These are phyloP conservation scores for Puccinellia tenuiflora DNA, from an alignment of 176 grass and related monocot genomes.

Conservation along the genomic window DNA sequence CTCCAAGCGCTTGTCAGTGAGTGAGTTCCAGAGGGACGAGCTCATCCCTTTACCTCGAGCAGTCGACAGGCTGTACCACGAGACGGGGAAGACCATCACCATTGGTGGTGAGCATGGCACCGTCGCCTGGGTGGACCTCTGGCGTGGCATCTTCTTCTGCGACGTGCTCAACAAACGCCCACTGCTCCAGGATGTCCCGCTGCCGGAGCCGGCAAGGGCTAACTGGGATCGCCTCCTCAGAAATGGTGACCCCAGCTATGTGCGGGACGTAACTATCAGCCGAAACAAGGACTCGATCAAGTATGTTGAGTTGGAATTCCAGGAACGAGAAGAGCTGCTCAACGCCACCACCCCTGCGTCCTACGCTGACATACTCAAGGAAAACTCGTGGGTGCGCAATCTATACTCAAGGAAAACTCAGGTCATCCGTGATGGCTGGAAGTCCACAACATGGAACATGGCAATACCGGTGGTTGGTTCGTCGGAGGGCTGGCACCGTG, in stretches of 20 bases:
- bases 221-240: background rate
- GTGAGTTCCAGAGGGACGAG: background rate
- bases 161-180: slow-evolving; percentile 12
- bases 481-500: background rate
- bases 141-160: slow-evolving; percentile 28
- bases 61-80: background rate
- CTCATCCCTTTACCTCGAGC: background rate
- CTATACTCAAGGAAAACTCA: background rate
- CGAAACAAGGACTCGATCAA: slow-evolving; percentile 3
- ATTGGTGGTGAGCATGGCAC: slow-evolving; percentile 4
- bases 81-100: background rate
- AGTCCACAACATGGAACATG: slow-evolving; percentile 1
- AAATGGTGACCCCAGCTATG: background rate
- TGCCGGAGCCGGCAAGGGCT: background rate
- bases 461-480: background rate
- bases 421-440: background rate
- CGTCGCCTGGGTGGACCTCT: slow-evolving; percentile 19
- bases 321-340: background rate
- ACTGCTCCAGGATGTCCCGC: background rate
- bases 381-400: background rate
- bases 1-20: background rate
- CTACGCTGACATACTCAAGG: background rate
- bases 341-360: background rate
- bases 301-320: slow-evolving; percentile 1
- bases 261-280: slow-evolving; percentile 5